A percentile compares a stretch with the other conserved stretches of the same genome.
These are phyloP conservation scores for Parietaria judaica DNA, from an alignment of 306 rosid species.

Conservation along the genomic window DNA sequence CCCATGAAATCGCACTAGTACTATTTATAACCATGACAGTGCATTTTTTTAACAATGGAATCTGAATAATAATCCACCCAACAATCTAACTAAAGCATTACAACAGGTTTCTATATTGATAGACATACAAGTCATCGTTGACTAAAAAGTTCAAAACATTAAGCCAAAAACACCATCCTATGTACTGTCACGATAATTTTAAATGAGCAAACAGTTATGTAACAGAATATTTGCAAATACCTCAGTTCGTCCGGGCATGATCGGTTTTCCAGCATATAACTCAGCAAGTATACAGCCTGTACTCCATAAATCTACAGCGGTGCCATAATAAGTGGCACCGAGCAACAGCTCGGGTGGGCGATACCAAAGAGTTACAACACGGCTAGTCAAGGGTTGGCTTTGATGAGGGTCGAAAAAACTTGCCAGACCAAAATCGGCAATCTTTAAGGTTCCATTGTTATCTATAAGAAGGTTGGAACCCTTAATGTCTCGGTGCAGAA, in stretches of 20 bases:
- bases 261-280: constrained; percentile 85
- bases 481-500: constrained; percentile 87
- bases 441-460: constrained; percentile 70
- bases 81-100: neutral
- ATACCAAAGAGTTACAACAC: constrained; percentile 94
- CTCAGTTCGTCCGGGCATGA: constrained; percentile 98
- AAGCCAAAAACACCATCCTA: neutral
- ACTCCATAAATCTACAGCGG: constrained; percentile 87
- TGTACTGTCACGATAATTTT: neutral
- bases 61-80: neutral
- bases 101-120: neutral
- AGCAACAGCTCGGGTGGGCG: constrained; percentile 93
- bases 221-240: constrained; percentile 25
- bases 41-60: neutral
- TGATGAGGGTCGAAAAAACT: constrained; percentile 71
- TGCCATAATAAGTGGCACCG: constrained; percentile 85
- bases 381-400: constrained; percentile 75
- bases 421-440: constrained; percentile 90
- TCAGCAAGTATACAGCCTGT: constrained; percentile 94
- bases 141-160: neutral
- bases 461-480: constrained; percentile 92
- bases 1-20: too few species aligned
- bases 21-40: neutral
- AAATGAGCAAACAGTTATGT: constrained; percentile 4
- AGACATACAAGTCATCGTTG: neutral